A percentile compares a stretch with the other conserved stretches of the same genome.
Evolutionary conservation across 495 filamentous ascomycete species (phyloP).

Genomic region (Astrothelium macrocarpum): DNA sequence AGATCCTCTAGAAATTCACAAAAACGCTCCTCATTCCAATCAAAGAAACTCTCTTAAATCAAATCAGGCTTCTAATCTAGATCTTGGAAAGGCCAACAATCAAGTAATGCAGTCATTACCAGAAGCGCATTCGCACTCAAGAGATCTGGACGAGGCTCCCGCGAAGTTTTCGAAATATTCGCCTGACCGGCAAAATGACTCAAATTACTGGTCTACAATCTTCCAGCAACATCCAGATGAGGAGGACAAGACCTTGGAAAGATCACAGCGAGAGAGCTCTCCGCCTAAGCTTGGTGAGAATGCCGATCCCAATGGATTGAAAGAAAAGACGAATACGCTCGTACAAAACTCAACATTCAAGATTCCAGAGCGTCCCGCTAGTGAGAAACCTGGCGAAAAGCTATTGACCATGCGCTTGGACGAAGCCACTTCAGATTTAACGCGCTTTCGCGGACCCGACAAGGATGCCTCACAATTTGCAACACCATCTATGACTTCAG

Average conservation of each 20-base stretch:
- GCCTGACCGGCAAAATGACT: neutral
- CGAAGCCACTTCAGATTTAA: neutral
- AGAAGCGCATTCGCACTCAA: neutral
- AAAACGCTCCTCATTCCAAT: neutral
- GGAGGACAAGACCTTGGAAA: neutral
- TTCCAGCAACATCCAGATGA: neutral
- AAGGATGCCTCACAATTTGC: neutral
- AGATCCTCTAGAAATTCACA: neutral
- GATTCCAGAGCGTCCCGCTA: neutral
- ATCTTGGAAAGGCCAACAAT: neutral
- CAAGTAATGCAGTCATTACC: neutral
- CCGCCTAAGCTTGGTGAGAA: neutral
- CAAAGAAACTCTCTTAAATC: neutral
- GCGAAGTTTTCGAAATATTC: neutral
- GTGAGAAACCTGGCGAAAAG: neutral
- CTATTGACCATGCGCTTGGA: neutral
- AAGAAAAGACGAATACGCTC: neutral
- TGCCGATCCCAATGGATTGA: neutral
- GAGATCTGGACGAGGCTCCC: neutral
- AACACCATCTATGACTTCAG: neutral
- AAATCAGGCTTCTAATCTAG: neutral
- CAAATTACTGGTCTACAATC: neutral
- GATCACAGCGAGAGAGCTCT: neutral
- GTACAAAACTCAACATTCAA: neutral
- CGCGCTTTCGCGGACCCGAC: neutral